These are phyloP conservation scores for Hsuehochloa calcarea DNA, from an alignment of 176 grass and related monocot genomes.

Conservation along the genomic window DNA sequence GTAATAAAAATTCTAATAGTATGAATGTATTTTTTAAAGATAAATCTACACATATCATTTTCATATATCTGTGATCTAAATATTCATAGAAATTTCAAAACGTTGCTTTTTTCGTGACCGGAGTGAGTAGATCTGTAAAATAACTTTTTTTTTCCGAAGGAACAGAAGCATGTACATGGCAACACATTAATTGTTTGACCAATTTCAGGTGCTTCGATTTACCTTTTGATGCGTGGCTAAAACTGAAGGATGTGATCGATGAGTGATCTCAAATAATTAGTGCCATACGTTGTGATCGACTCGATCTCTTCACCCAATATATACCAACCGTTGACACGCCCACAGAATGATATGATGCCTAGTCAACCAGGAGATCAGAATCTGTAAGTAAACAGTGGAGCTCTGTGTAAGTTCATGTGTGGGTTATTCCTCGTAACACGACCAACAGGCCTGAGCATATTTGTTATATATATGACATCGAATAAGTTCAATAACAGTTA, in stretches of 20 bases:
- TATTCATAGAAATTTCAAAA: too few species aligned
- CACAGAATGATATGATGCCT: background rate
- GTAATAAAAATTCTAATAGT: too few species aligned
- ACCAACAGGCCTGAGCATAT: background rate
- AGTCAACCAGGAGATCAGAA: background rate
- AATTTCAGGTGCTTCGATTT: background rate
- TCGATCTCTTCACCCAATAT: background rate
- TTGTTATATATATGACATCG: background rate
- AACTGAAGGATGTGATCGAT: conserved; percentile 10
- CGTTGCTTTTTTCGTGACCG: too few species aligned
- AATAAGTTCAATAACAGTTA: background rate
- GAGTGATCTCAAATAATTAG: background rate
- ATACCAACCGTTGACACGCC: background rate
- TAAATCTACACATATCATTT: too few species aligned
- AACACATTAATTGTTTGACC: background rate
- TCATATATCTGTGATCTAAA: too few species aligned
- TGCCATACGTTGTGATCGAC: background rate
- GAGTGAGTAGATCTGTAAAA: background rate
- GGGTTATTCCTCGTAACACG: background rate
- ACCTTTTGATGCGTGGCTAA: conserved; percentile 1
- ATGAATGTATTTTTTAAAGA: too few species aligned
- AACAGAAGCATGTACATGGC: background rate
- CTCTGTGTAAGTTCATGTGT: background rate
- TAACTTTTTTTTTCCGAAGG: background rate
- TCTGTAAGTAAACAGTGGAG: background rate